A percentile compares a stretch with the other conserved stretches of the same genome.
phyloP scores from a whole-genome alignment of 2,329 filamentous ascomycete genomes.

The Pseudogymnoascus sp. region DNA sequence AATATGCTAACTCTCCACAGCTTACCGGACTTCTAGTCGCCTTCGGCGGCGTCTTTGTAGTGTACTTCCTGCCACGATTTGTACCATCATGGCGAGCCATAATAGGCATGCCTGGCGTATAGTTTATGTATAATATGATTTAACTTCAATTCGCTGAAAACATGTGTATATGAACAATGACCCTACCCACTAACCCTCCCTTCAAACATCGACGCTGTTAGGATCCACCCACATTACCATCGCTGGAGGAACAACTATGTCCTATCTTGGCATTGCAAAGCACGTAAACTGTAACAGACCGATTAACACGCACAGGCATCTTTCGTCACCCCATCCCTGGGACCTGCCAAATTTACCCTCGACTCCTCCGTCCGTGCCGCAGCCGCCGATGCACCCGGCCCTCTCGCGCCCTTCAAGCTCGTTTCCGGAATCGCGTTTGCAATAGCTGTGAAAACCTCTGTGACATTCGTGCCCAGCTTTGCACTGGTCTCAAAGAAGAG shows the following conservation, averaged over 20 bases:
- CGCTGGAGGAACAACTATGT: conserved; percentile 15
- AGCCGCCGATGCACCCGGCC: conserved; percentile 51
- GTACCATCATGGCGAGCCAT: conserved; percentile 36
- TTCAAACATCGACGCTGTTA: background rate
- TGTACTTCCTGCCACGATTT: conserved; percentile 42
- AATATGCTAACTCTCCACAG: conserved; percentile 25
- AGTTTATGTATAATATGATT: conserved; percentile 14
- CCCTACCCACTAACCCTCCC: background rate
- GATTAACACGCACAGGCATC: conserved; percentile 80
- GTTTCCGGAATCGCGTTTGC: conserved; percentile 97
- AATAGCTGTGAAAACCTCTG: conserved; percentile 95
- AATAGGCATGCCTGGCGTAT: conserved; percentile 37
- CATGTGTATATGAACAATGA: conserved; percentile 6
- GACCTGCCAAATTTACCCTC: conserved; percentile 73
- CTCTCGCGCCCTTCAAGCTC: conserved; percentile 79
- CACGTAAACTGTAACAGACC: background rate
- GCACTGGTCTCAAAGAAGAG: conserved; percentile 98
- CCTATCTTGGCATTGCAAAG: conserved; percentile 3
- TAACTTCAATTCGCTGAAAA: conserved; percentile 9
- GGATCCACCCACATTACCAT: background rate
- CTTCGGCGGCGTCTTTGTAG: conserved; percentile 37
- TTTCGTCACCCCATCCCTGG: conserved; percentile 66
- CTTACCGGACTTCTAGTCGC: conserved; percentile 42
- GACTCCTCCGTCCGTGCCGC: conserved; percentile 49
- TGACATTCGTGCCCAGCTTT: conserved; percentile 90